Evolutionary conservation across 2,329 filamentous ascomycete genomes (phyloP), one percentile per base, ranked within the genome.

Genomic region (Incumbomyces delicatus): DNA sequence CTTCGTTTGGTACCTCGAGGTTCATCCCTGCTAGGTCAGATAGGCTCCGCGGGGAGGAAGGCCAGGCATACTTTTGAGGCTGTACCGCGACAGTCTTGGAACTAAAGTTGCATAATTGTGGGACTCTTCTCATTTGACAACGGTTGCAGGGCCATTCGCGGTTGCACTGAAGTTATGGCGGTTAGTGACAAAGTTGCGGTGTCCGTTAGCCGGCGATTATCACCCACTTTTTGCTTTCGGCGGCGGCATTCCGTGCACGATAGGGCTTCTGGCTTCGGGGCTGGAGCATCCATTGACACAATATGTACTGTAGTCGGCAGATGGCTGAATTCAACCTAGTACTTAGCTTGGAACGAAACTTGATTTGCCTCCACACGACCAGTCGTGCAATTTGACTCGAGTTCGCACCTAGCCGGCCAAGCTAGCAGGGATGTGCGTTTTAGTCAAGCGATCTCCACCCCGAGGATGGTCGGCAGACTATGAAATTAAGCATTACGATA

Each of bases 141-240:
- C 74, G 70, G 50, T 72, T 71, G 55, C 72, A 74, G 2, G 71
- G 71, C 66, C 72, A 75, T 55, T 71, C 62, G 30, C 69, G 66
- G 49, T 66, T 71, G 53, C 72, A 75, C 70, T 27, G 22, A 27
- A 4, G 22, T 31, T 50, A 46, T 35, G 46, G 13, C n/a, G 13
- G 22, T 16, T 20, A 20, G 13, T 16, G 16, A n/a, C 13, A 3
- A 22, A 29, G 6, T 29, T 13, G 37, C 16, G 37, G 13, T 20
- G 22, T 29, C 32, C 41, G 46, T 32, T 11, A 38, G 29, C 16
- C 44, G 38, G 8, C 4, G 22, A 8, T 8, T 5, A 8, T 27
- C 22, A 41, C 59, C 54, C 58, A 65, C 69, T 64, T 72, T 74
- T 52, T 74, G 72, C 57, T 75, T 75, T 35, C 71, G 66, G 7